Conservation (phyloP, 2,329 filamentous ascomycete species). For the Tolypocladium paradoxum region DNA sequence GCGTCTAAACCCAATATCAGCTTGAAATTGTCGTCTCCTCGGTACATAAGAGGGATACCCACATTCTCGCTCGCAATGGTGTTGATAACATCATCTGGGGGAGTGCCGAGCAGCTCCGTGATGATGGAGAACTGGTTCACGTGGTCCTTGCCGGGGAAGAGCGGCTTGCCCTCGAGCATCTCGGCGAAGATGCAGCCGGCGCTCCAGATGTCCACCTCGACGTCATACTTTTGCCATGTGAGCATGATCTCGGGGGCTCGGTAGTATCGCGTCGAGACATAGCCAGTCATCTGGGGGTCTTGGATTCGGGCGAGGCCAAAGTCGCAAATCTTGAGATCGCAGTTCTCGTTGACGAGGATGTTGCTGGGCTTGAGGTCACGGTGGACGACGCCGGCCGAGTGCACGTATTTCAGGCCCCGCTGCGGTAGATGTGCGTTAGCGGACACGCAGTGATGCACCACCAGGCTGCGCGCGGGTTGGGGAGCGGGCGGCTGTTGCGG, state of each 20-base stretch:
- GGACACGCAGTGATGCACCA: no score
- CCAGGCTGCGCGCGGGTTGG: not conserved
- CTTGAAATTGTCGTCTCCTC: not conserved
- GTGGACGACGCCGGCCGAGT: conserved; percentile 95
- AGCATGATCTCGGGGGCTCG: conserved; percentile 99
- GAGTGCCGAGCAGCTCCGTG: conserved; percentile 90
- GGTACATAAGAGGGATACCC: conserved; percentile 21
- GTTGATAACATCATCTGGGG: conserved; percentile 96
- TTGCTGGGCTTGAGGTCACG: conserved; percentile 97
- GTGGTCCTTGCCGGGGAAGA: conserved; percentile 98
- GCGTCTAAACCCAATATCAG: conserved; percentile 47
- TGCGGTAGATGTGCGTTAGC: conserved; percentile 24
- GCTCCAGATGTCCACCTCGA: conserved; percentile 99
- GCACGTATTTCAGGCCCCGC: conserved; percentile 97
- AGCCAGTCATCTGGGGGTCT: conserved; percentile 98
- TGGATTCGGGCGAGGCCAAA: conserved; percentile 96
- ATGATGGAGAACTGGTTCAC: conserved; percentile 99
- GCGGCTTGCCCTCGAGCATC: conserved; percentile 96
- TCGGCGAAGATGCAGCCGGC: conserved; percentile 98
- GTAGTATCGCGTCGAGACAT: conserved; percentile 98
- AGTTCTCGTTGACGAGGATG: conserved; percentile 99
- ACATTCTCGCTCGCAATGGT: conserved; percentile 98
- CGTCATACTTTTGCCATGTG: conserved; percentile 99
- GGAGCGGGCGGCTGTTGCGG: no score
- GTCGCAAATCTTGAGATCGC: conserved; percentile 98